Base-by-base conservation (phyloP, 805 yeast species). In the Yueomyces sp. region DNA sequence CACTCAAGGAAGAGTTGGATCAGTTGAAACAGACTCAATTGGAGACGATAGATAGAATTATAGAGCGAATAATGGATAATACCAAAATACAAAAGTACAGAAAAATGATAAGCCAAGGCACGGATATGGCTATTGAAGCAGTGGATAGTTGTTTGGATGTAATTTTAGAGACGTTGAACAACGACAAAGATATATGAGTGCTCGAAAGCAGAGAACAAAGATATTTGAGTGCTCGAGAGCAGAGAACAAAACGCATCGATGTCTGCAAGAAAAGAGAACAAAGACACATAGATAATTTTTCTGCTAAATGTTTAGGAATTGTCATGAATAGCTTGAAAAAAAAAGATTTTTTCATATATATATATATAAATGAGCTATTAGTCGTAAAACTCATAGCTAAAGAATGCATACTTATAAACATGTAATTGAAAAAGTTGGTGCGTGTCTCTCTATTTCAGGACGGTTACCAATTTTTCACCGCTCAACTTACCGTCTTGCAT, bases 61-160 rank as follows among this genome's bases (percentile, higher is more conserved):
- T 72, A 6, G 49, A 53, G 3, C 42, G 55, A 5, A 49, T 60
- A 32, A 57, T 52, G n/a, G 66, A 62, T 37, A 76, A 73, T 44
- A 64, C 68, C 28, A 76, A 73, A 51, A 78, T 81, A 63, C 76
- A 74, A 53, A 78, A 79, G 52, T 83, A 81, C 63, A 66, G 85
- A 49, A 72, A 78, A 51, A 68, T 82, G 56, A 79, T 82, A 40
- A 73, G 85, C 44, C 71, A 74, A 42, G 75, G 85, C 49, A 79
- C 87, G 41, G 85, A 78, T 38, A 72, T 83, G 45, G 74, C 75
- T 8, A 70, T 78, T 27, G 74, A 74, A 49, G 84, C 81, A 50
- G 82, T 82, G 37, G 85, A 80, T 55, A 74, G 72, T 40, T 73
- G 79, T 48, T 65, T 81, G 42, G 81, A 79, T 53, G 81, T 79